Evolutionary conservation across 2,329 filamentous ascomycete species (phyloP), one percentile per base, ranked within the genome.

Genomic region (Chalara sp.): DNA sequence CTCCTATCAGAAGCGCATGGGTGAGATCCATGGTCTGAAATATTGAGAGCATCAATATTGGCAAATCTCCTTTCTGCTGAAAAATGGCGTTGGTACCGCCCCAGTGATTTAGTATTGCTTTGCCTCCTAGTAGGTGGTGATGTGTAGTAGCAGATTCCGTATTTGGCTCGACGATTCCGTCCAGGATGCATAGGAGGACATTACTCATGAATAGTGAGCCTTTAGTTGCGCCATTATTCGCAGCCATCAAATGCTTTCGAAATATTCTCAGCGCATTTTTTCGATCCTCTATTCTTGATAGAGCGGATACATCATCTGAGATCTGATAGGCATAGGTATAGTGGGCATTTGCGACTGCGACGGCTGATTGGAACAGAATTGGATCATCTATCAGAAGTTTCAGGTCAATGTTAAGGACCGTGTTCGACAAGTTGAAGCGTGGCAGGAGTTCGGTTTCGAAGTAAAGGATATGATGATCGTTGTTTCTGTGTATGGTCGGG

Each of bases 1-100:
- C 62, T 0, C 69, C 70, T 13, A 67, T 70, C 1, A 73, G 59
- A 49, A 74, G 55, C 1, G 70, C 64, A 7, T 70, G 67, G 0
- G 70, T 73, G 7, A 74, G 61, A 50, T 74, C 71, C 49, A 70
- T 68, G 0, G 71, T 72, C 2, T 66, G 66, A 44, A 73, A 74
- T 45, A 72, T 70, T 0, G 71, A 72, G 6, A 73, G 50, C 44
- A 74, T 68, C 56, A 73, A 61, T 8, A 70, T 63, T 4, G 61
- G 61, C 7, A 63, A 47, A 29, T 63, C 58, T 29, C 51, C 37
- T 32, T 61, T 61, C 30, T 45, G 35, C 8, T 56, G 49, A 29
- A 63, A 55, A 6, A 61, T 57, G 5, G 52, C 55, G 32, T 50
- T 52, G 45, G 57, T 54, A 5, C 60, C 58, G 32, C 50, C 58